Percentiles rank a stretch among this genome's conserved stretches.
Evolutionary conservation across 352 stramenopile genomes (phyloP).

Genomic region (Halophytophthora polymorphica): DNA sequence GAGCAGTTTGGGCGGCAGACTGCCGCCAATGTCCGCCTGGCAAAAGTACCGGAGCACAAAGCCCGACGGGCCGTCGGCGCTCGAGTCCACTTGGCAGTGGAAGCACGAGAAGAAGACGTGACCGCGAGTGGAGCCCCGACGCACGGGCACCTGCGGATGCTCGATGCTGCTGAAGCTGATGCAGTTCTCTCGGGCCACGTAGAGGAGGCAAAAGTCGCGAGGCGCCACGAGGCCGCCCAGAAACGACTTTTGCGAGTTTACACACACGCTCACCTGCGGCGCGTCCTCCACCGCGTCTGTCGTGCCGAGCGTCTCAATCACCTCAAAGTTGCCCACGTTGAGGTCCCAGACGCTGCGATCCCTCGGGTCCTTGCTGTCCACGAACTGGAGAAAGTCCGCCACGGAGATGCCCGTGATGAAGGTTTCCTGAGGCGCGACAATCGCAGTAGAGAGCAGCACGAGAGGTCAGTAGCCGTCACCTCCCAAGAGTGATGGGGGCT

Average conservation of each 20-base stretch:
- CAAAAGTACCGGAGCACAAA: conserved; percentile 51
- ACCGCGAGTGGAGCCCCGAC: conserved; percentile 28
- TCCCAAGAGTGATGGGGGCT: too few species aligned
- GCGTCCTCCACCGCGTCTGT: conserved; percentile 17
- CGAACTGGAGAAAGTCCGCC: conserved; percentile 36
- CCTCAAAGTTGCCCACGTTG: conserved; percentile 44
- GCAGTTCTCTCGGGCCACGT: conserved; percentile 17
- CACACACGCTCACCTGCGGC: conserved; percentile 26
- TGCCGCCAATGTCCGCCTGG: conserved; percentile 51
- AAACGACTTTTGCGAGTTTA: conserved; percentile 60
- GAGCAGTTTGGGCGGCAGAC: conserved; percentile 42
- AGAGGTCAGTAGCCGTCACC: too few species aligned
- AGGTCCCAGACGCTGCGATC: conserved; percentile 48
- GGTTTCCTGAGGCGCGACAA: conserved; percentile 24
- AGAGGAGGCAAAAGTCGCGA: conserved; percentile 56
- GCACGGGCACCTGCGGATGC: conserved; percentile 36
- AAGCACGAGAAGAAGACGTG: conserved; percentile 43
- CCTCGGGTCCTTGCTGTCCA: conserved; percentile 39
- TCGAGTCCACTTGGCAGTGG: conserved; percentile 29
- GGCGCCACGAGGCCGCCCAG: conserved; percentile 49
- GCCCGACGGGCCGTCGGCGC: conserved; percentile 20
- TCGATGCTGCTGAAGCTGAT: conserved; percentile 44
- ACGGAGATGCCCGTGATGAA: conserved; percentile 42
- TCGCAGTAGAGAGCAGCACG: too few species aligned
- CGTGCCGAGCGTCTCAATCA: conserved; percentile 41